Percentiles rank a stretch among this genome's conserved stretches.
These are phyloP conservation scores for Aspergillus bombycis DNA, from an alignment of 2,329 filamentous ascomycete genomes.

Conservation along the genomic window DNA sequence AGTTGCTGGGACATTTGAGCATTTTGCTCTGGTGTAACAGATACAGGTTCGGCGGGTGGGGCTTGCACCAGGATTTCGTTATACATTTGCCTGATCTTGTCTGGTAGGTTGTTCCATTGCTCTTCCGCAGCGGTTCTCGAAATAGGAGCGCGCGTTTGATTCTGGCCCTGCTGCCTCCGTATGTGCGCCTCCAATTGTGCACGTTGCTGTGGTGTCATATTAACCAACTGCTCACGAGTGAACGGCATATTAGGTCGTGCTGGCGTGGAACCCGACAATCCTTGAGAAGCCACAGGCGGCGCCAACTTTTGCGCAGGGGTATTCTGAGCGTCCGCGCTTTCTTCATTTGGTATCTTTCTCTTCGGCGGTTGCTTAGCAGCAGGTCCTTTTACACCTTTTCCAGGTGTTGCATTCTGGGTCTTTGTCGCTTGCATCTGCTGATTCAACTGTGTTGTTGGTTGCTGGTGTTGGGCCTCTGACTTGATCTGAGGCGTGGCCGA, in stretches of 20 bases:
- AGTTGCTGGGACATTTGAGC: slow-evolving; percentile 44
- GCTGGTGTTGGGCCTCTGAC: slow-evolving; percentile 25
- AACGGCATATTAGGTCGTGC: slow-evolving; percentile 26
- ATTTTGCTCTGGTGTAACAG: slow-evolving; percentile 44
- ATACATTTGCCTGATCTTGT: slow-evolving; percentile 43
- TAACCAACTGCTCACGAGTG: slow-evolving; percentile 41
- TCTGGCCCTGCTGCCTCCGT: slow-evolving; percentile 38
- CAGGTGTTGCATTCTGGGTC: slow-evolving; percentile 29
- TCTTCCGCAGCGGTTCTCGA: slow-evolving; percentile 41
- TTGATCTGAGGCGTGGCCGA: slow-evolving; percentile 31
- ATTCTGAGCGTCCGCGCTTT: slow-evolving; percentile 48
- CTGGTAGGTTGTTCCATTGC: slow-evolving; percentile 43
- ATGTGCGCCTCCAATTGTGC: slow-evolving; percentile 40
- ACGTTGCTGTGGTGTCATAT: slow-evolving; percentile 48
- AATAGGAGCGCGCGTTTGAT: slow-evolving; percentile 35
- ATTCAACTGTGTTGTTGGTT: slow-evolving; percentile 28
- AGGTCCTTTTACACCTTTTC: slow-evolving; percentile 32
- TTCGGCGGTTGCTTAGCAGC: slow-evolving; percentile 39
- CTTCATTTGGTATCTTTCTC: slow-evolving; percentile 51
- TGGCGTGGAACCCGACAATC: slow-evolving; percentile 24
- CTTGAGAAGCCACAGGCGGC: slow-evolving; percentile 26
- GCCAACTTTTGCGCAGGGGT: slow-evolving; percentile 35
- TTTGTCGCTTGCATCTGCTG: slow-evolving; percentile 34
- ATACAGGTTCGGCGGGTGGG: slow-evolving; percentile 33
- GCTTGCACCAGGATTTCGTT: slow-evolving; percentile 40